phyloP scores from a whole-genome alignment of 768 basidiomycete species.

The Vishniacozyma victoriae region DNA sequence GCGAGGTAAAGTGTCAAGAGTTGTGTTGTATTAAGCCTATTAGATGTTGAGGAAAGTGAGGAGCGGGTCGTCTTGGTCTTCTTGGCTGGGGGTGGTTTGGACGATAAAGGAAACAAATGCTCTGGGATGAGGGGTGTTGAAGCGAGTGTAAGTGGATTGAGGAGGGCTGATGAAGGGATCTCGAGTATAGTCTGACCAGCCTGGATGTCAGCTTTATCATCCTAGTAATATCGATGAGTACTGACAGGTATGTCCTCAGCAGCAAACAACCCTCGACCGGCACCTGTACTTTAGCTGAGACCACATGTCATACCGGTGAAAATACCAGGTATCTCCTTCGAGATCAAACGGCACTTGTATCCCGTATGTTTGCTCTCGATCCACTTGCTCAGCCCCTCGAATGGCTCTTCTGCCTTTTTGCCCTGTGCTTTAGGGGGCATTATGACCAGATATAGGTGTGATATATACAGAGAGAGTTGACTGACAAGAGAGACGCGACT shows the following conservation, averaged over 20 bases:
- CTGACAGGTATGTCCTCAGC: too few species aligned
- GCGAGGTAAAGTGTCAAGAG: slow-evolving; percentile 74
- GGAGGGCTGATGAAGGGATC: slow-evolving; percentile 63
- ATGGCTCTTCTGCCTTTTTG: slow-evolving; percentile 28
- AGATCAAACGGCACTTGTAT: slow-evolving; percentile 49
- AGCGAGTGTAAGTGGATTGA: slow-evolving; percentile 68
- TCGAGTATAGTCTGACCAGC: slow-evolving; percentile 60
- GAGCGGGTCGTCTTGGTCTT: slow-evolving; percentile 5
- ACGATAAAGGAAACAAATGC: slow-evolving; percentile 18
- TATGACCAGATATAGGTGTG: neutral
- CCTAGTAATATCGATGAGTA: too few species aligned
- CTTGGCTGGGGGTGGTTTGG: neutral
- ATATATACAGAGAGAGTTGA: too few species aligned
- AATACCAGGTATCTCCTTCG: slow-evolving; percentile 55
- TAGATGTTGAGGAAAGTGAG: neutral
- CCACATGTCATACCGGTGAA: too few species aligned
- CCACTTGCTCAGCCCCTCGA: slow-evolving; percentile 57
- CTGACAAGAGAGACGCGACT: too few species aligned
- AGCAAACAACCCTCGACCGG: too few species aligned
- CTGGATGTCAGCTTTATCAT: slow-evolving; percentile 43
- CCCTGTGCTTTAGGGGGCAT: neutral
- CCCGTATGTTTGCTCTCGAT: slow-evolving; percentile 53
- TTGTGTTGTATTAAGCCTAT: slow-evolving; percentile 56
- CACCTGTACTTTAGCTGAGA: too few species aligned
- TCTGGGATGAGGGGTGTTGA: slow-evolving; percentile 53